phyloP scores from a whole-genome alignment of 2,329 filamentous ascomycete species.

The Aspergillus puulaauensis region DNA sequence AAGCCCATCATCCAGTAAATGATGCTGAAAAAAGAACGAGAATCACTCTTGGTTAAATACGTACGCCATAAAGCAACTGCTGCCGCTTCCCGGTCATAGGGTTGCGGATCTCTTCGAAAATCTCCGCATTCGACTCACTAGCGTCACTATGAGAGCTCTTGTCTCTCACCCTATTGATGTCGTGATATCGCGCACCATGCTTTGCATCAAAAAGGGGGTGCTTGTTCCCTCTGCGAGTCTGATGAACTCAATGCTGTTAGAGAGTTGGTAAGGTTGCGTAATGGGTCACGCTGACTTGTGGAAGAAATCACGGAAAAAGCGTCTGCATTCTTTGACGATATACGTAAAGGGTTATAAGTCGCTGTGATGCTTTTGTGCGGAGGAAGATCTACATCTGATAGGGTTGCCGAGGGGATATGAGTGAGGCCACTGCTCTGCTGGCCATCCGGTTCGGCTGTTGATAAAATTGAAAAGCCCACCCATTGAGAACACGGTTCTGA shows the following conservation, averaged over 20 bases:
- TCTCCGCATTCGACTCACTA: constrained; percentile 14
- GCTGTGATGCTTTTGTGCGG: background rate
- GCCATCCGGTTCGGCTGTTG: background rate
- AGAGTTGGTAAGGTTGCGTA: too few species aligned
- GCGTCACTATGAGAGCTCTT: background rate
- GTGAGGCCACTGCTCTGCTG: background rate
- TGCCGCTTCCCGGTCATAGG: constrained; percentile 18
- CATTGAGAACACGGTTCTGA: background rate
- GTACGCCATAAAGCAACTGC: constrained; percentile 15
- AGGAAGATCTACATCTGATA: constrained; percentile 26
- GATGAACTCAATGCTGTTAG: background rate
- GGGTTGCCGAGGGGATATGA: constrained; percentile 17
- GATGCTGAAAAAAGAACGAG: background rate
- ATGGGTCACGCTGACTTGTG: too few species aligned
- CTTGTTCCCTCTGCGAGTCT: background rate
- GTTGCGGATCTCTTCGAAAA: constrained; percentile 23
- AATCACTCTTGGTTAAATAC: background rate
- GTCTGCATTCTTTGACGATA: background rate
- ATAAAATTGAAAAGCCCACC: background rate
- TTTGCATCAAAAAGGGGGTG: background rate
- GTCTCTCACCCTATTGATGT: background rate
- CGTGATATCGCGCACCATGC: background rate
- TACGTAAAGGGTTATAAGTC: background rate
- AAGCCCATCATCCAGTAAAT: background rate
- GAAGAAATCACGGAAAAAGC: too few species aligned